Conservation (phyloP, 1,284 basidiomycete species). For the Irpex sp. region DNA sequence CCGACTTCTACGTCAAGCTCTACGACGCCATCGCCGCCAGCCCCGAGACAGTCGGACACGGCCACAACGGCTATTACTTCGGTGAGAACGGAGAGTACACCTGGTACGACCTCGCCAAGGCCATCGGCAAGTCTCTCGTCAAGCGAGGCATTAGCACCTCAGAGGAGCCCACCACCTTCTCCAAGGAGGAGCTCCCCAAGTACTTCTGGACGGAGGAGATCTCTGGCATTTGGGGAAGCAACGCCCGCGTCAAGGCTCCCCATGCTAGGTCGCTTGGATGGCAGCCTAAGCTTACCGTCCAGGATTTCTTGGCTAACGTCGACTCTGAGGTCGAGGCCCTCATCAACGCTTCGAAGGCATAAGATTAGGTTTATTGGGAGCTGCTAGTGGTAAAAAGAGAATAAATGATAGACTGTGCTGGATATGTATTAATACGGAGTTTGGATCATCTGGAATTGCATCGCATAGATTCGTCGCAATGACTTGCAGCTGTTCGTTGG, state of each 20-base stretch:
- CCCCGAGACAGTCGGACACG: constrained; percentile 26
- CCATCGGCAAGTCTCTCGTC: constrained; percentile 29
- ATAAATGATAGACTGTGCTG: no score
- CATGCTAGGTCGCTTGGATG: neutral
- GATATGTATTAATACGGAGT: no score
- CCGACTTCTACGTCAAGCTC: constrained; percentile 6
- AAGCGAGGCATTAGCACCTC: constrained; percentile 15
- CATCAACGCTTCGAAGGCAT: neutral
- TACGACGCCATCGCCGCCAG: constrained; percentile 14
- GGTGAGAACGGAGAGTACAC: constrained; percentile 40
- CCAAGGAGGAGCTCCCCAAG: constrained; percentile 5
- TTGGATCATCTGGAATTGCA: no score
- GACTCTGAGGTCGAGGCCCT: neutral
- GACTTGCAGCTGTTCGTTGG: no score
- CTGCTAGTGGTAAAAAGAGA: no score
- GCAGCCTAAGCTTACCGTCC: neutral
- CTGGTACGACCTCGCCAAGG: constrained; percentile 27
- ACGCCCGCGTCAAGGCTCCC: neutral
- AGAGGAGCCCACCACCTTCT: constrained; percentile 6
- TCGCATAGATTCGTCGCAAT: no score
- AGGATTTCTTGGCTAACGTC: neutral
- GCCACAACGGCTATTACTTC: constrained; percentile 42
- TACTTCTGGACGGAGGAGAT: constrained; percentile 11
- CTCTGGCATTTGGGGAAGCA: neutral
- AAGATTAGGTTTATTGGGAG: no score